phyloP scores from a whole-genome alignment of 192 early-diverging fungal genomes.

The Ambispora gerdemannii region DNA sequence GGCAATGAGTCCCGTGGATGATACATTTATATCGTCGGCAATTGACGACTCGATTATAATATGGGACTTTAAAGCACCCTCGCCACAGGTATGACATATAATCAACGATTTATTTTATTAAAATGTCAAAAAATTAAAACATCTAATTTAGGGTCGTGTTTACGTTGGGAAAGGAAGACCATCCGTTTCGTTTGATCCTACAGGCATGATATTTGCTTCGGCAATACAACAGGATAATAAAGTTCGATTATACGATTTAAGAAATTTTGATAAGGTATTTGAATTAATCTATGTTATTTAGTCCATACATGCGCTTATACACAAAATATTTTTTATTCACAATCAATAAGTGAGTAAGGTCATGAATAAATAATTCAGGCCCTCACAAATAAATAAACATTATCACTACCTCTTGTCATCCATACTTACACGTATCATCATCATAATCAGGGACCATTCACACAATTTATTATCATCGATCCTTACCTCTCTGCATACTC shows the following conservation, averaged over 20 bases:
- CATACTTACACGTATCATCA: too few species aligned
- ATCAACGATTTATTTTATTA: neutral
- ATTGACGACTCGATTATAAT: conserved; percentile 74
- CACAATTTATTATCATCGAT: conserved; percentile 36
- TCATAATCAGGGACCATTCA: conserved; percentile 47
- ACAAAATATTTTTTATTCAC: neutral
- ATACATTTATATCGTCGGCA: conserved; percentile 78
- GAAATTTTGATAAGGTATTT: conserved; percentile 49
- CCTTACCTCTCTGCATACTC: conserved; percentile 23
- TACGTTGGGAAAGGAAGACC: conserved; percentile 40
- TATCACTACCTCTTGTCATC: too few species aligned
- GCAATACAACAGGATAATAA: conserved; percentile 42
- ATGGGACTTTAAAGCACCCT: conserved; percentile 75
- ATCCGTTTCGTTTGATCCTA: conserved; percentile 73
- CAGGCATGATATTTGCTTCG: conserved; percentile 75
- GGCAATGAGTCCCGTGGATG: conserved; percentile 81
- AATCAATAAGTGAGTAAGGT: conserved; percentile 12
- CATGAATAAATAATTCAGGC: too few species aligned
- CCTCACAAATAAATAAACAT: too few species aligned
- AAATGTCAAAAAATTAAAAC: too few species aligned
- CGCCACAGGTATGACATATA: conserved; percentile 50
- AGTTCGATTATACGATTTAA: conserved; percentile 72
- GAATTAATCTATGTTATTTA: neutral
- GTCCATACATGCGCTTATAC: neutral
- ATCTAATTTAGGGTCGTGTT: conserved; percentile 39